phyloP scores from a whole-genome alignment of 1,139 yeast genomes.

The Yamadazyma blattariae region DNA sequence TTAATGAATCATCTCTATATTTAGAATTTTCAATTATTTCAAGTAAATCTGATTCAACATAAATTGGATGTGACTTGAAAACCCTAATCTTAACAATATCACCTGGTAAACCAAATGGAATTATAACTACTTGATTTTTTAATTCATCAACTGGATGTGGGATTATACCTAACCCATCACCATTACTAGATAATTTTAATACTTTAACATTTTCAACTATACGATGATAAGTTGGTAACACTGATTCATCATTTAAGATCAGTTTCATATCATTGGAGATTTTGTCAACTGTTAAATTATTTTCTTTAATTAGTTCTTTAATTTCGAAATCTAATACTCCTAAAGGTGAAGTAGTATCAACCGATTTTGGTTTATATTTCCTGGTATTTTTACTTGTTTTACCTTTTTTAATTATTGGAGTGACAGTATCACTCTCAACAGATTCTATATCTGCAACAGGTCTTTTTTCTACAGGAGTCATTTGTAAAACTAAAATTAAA shows the following conservation, averaged over 20 bases:
- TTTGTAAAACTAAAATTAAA: not conserved
- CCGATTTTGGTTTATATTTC: slow-evolving; percentile 55
- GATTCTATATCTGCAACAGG: slow-evolving; percentile 2
- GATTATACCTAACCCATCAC: slow-evolving; percentile 71
- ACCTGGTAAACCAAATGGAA: slow-evolving; percentile 89
- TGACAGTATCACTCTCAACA: not conserved
- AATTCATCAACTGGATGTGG: slow-evolving; percentile 49
- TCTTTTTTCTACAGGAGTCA: slow-evolving; percentile 8
- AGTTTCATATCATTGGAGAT: slow-evolving; percentile 62
- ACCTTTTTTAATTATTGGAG: slow-evolving; percentile 11
- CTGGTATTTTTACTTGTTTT: slow-evolving; percentile 19
- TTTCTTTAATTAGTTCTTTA: slow-evolving; percentile 47
- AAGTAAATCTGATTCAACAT: slow-evolving; percentile 74
- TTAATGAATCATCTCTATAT: slow-evolving; percentile 50
- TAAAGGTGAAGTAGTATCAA: slow-evolving; percentile 75
- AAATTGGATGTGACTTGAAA: slow-evolving; percentile 73
- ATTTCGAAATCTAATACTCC: slow-evolving; percentile 82
- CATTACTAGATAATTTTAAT: slow-evolving; percentile 63
- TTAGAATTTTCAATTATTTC: slow-evolving; percentile 45
- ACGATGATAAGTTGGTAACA: slow-evolving; percentile 56
- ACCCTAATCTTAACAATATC: slow-evolving; percentile 70
- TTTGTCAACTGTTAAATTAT: slow-evolving; percentile 42
- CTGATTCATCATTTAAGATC: slow-evolving; percentile 58
- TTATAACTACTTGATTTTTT: slow-evolving; percentile 48
- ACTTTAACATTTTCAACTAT: slow-evolving; percentile 57